phyloP scores from a whole-genome alignment of 305 asterid genomes.

The Rubia tinctorum region DNA sequence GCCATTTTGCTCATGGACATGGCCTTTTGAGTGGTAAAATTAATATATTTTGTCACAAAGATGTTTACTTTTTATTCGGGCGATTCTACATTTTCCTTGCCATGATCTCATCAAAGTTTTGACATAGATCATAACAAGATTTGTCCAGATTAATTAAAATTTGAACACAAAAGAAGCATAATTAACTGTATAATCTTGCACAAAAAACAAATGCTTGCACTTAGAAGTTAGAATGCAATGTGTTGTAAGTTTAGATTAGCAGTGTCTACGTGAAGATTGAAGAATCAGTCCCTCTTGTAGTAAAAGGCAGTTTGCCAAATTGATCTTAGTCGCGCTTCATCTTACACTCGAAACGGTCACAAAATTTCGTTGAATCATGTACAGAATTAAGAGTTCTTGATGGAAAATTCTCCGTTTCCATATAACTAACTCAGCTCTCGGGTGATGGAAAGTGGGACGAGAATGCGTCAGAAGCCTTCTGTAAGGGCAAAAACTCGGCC shows the following conservation, averaged over 20 bases:
- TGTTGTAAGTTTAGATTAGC: too few species aligned
- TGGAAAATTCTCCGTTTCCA: neutral
- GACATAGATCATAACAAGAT: too few species aligned
- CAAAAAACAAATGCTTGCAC: too few species aligned
- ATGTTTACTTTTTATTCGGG: neutral
- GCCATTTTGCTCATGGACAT: neutral
- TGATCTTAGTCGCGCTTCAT: too few species aligned
- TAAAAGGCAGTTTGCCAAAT: neutral
- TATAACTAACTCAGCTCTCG: neutral
- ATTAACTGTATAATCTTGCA: too few species aligned
- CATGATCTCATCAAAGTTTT: neutral
- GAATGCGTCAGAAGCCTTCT: conserved; percentile 54
- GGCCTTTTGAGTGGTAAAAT: neutral
- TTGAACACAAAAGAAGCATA: too few species aligned
- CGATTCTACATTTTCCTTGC: neutral
- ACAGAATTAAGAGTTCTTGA: neutral
- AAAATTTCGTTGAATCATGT: neutral
- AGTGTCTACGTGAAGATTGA: too few species aligned
- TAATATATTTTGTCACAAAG: neutral
- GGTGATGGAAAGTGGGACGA: neutral
- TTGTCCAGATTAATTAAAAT: too few species aligned
- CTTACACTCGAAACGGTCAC: neutral
- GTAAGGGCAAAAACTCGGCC: conserved; percentile 83
- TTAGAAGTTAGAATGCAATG: too few species aligned
- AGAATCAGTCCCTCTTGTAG: neutral